These are phyloP conservation scores for Ophiocordyceps unilateralis DNA, from an alignment of 2,329 filamentous ascomycete genomes.

Conservation along the genomic window DNA sequence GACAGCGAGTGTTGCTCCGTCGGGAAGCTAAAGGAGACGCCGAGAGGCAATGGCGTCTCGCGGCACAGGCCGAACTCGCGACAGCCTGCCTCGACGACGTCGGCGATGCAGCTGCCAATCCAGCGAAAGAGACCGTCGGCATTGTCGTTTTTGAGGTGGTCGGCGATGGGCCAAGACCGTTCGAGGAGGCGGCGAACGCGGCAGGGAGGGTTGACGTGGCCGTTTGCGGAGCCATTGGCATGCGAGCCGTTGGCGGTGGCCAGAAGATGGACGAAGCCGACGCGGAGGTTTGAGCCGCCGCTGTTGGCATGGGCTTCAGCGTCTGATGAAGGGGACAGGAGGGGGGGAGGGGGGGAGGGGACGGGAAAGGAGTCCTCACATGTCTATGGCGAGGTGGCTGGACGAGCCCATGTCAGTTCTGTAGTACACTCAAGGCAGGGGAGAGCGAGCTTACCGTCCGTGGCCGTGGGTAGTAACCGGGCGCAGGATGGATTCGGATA, in stretches of 20 bases:
- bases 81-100: constrained; percentile 47
- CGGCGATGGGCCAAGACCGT: constrained; percentile 56
- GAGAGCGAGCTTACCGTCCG: constrained; percentile 27
- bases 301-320: constrained; percentile 14
- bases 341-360: not conserved
- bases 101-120: constrained; percentile 62
- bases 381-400: constrained; percentile 47
- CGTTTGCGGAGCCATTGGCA: not conserved
- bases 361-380: constrained; percentile 26
- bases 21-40: constrained; percentile 55
- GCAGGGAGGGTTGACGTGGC: constrained; percentile 4
- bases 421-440: not conserved
- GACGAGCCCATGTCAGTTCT: too few relatives aligned
- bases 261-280: constrained; percentile 47
- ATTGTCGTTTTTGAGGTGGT: constrained; percentile 57
- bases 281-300: constrained; percentile 51
- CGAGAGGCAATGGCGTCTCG: constrained; percentile 37
- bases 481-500: constrained; percentile 39
- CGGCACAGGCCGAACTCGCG: constrained; percentile 21
- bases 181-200: constrained; percentile 45
- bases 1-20: constrained; percentile 47
- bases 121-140: constrained; percentile 62
- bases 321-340: not conserved
- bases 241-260: constrained; percentile 2
- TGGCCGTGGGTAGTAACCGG: constrained; percentile 23